A percentile compares a stretch with the other conserved stretches of the same genome.
These are phyloP conservation scores for Salix dunnii DNA, from an alignment of 345 rosid species.

Conservation along the genomic window DNA sequence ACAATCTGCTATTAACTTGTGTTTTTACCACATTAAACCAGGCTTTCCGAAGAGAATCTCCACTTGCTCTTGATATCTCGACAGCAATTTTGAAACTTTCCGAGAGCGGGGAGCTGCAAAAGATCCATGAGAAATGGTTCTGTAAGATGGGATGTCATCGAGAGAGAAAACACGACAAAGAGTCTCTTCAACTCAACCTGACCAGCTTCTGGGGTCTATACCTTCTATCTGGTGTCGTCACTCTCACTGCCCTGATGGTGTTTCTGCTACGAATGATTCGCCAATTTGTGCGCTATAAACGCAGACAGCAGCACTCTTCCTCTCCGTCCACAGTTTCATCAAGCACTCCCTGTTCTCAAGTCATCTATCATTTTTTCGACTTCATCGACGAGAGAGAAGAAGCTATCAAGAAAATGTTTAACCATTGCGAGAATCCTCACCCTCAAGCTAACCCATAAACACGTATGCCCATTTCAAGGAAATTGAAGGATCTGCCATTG, in stretches of 20 bases:
- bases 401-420: conserved; percentile 60
- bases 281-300: conserved; percentile 52
- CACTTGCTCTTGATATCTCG: conserved; percentile 71
- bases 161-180: conserved; percentile 20
- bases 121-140: conserved; percentile 62
- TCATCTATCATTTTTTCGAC: conserved; percentile 49
- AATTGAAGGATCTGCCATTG: not conserved
- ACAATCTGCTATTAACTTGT: not conserved
- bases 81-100: conserved; percentile 80
- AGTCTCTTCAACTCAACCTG: conserved; percentile 56
- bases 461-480: not conserved
- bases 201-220: conserved; percentile 82
- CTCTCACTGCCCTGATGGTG: conserved; percentile 44
- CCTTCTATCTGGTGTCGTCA: conserved; percentile 47
- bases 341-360: conserved; percentile 28
- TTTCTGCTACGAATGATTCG: conserved; percentile 47
- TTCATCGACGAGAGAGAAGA: conserved; percentile 86
- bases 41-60: conserved; percentile 79
- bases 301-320: conserved; percentile 28
- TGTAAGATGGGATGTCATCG: conserved; percentile 49
- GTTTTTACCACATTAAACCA: conserved; percentile 16
- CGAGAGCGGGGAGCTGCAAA: conserved; percentile 62
- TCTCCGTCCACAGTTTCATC: conserved; percentile 25
- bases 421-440: conserved; percentile 35
- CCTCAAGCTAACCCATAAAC: conserved; percentile 25